Evolutionary conservation across 371 early-diverging fungal genomes (phyloP).

Genomic region (Rhizopus delemar): DNA sequence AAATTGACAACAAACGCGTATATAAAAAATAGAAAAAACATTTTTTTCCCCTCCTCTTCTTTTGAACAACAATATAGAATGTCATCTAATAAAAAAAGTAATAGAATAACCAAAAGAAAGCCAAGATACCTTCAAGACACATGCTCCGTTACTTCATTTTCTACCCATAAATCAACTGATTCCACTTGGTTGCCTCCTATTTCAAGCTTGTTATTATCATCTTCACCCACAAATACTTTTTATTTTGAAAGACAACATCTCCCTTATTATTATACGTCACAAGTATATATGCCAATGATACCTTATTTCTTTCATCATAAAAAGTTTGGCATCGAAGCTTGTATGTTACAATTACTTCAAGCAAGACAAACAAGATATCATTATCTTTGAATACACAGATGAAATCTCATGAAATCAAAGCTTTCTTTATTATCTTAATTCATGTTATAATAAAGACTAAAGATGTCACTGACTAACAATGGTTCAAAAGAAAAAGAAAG

Average conservation of each 20-base stretch:
- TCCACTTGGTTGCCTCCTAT: slow-evolving; percentile 14
- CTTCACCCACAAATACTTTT: background rate
- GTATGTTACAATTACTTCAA: slow-evolving; percentile 20
- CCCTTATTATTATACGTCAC: too few species aligned
- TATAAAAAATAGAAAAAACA: background rate
- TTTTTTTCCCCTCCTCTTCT: background rate
- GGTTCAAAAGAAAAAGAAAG: too few species aligned
- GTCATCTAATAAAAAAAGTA: background rate
- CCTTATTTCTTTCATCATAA: slow-evolving; percentile 29
- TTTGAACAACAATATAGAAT: slow-evolving; percentile 1
- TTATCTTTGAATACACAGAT: too few species aligned
- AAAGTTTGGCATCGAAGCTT: slow-evolving; percentile 28
- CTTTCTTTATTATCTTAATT: too few species aligned
- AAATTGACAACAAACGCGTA: too few species aligned
- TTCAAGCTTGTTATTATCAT: slow-evolving; percentile 4
- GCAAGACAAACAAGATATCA: background rate
- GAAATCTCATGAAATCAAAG: too few species aligned
- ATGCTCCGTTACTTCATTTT: background rate
- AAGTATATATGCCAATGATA: slow-evolving; percentile 13
- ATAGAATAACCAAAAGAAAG: background rate
- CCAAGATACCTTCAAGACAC: background rate
- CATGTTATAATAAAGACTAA: too few species aligned
- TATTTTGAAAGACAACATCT: background rate
- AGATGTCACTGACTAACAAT: too few species aligned
- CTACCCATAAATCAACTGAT: background rate